Base-by-base conservation (phyloP, 805 yeast genomes). In the Lachancea quebecensis region DNA sequence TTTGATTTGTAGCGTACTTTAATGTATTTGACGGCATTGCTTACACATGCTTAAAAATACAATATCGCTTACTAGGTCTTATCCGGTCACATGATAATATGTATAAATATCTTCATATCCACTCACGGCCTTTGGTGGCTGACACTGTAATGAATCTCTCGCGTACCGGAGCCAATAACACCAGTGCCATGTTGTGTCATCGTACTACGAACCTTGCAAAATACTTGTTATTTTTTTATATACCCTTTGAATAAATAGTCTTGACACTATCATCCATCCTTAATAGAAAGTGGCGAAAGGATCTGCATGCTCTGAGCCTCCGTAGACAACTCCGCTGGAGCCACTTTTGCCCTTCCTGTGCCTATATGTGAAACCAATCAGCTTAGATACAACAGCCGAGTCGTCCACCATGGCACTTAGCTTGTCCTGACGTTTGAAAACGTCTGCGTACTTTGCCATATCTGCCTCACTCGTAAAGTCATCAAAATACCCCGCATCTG, bases 401-500 rank as follows among this genome's bases (percentile, higher is more conserved):
- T 75, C 72, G 36, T 74, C 74, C 28, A 77, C 74, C 60, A 77
- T 69, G 42, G 83, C 90, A 30, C 93, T 84, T 59, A 90, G 67
- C 50, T 74, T 80, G 62, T 90, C 96, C 57, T 88, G 88, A 68
- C 95, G 85, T 51, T 91, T 95, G 72, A 93, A 82, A 11, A 93
- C 99, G 58, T 93, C 99, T 58, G 93, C 91, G 69, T 93, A 93
- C 65, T 93, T 90, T 50, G 91, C 93, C 98, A 93, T 89, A 64
- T 91, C 95, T 39, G 85, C 89, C 63, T 91, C 98, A 65, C 89
- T 93, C 48, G 87, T 87, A 64, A 93, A 93, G 65, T 93, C 99
- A 67, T 93, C 99, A 62, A 93, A 93, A 68, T 93, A 93, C 1
- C 99, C 99, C 0, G 98, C 98, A 68, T 93, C 99, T 51, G 89